A percentile compares a stretch with the other conserved stretches of the same genome.
Evolutionary conservation across 495 filamentous ascomycete species (phyloP).

Genomic region (Aeminium ludgeri): DNA sequence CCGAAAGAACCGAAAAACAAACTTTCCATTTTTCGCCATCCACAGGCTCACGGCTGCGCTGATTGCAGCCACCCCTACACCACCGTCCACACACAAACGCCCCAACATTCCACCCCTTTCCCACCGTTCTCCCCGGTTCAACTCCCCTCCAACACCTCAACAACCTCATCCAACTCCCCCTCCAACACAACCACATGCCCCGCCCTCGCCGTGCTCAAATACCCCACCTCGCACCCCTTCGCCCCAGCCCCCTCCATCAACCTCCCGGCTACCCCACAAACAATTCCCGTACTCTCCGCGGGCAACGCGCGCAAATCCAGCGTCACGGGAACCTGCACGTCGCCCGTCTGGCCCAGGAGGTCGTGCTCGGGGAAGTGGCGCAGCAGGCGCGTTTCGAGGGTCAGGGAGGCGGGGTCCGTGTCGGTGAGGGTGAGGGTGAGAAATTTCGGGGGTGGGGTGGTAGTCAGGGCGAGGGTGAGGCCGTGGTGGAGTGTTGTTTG

Average conservation of each 20-base stretch:
- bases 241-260: conserved; percentile 23
- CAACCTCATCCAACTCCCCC: conserved; percentile 50
- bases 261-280: conserved; percentile 56
- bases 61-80: too few species aligned
- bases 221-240: conserved; percentile 67
- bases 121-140: too few species aligned
- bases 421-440: conserved; percentile 73
- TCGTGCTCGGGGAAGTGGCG: conserved; percentile 38
- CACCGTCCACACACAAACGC: too few species aligned
- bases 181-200: conserved; percentile 76
- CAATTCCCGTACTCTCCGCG: conserved; percentile 71
- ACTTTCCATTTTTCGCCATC: too few species aligned
- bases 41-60: too few species aligned
- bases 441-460: conserved; percentile 49
- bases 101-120: too few species aligned
- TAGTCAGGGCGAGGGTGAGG: conserved; percentile 49
- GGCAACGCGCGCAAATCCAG: conserved; percentile 69
- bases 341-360: conserved; percentile 62
- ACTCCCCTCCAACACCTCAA: conserved; percentile 40
- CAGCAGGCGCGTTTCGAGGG: conserved; percentile 62
- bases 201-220: conserved; percentile 73
- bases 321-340: conserved; percentile 67
- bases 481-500: conserved; percentile 48
- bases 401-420: conserved; percentile 65
- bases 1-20: too few species aligned